Conservation (phyloP, 352 stramenopile genomes). For the Globisporangium orthogonon region DNA sequence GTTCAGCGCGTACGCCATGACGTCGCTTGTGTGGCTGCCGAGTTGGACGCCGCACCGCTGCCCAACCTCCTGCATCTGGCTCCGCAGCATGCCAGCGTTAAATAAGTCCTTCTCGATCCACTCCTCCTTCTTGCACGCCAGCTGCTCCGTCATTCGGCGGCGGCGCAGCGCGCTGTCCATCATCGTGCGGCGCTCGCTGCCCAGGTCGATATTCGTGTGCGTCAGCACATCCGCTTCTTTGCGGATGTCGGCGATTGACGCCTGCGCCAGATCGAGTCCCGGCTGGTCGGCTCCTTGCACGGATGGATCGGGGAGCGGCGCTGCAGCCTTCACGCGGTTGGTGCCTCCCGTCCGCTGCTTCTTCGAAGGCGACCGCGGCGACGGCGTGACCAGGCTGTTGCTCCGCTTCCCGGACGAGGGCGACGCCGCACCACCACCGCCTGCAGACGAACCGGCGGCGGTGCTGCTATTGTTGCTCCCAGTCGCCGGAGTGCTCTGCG, state of each 20-base stretch:
- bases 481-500: constrained; percentile 8
- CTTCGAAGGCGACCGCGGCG: constrained; percentile 70
- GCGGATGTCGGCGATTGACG: constrained; percentile 63
- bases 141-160: constrained; percentile 22
- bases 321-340: constrained; percentile 31
- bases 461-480: constrained; percentile 1
- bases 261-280: constrained; percentile 50
- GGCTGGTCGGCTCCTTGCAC: constrained; percentile 21
- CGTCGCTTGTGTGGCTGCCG: constrained; percentile 53
- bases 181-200: constrained; percentile 71
- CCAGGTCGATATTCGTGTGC: constrained; percentile 75
- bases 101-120: constrained; percentile 84
- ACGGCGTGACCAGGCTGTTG: constrained; percentile 47
- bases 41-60: constrained; percentile 45
- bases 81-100: constrained; percentile 47
- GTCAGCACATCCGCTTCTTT: constrained; percentile 82
- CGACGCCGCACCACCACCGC: constrained; percentile 17
- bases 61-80: constrained; percentile 47
- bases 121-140: constrained; percentile 67
- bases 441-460: constrained; percentile 1
- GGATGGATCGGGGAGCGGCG: constrained; percentile 19
- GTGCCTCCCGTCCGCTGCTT: constrained; percentile 37
- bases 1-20: constrained; percentile 80
- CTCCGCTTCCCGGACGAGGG: constrained; percentile 44
- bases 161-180: constrained; percentile 45